These are phyloP conservation scores for Aspergillus kassunensis DNA, from an alignment of 495 filamentous ascomycete species.

Conservation along the genomic window DNA sequence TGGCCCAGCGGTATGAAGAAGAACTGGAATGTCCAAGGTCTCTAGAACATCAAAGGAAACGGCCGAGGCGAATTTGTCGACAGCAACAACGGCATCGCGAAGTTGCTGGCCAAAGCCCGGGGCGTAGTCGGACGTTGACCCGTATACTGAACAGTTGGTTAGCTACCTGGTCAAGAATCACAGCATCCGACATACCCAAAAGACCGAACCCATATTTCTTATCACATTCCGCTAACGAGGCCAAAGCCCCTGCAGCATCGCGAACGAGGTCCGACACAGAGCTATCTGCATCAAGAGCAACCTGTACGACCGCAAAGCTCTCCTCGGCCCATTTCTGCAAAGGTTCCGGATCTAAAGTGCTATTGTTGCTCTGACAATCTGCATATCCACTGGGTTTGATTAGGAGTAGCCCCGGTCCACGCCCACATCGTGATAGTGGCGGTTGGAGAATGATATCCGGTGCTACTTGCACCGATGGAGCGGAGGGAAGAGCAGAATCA, in stretches of 20 bases:
- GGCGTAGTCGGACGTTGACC: slow-evolving; percentile 22
- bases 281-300: slow-evolving; percentile 17
- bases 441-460: slow-evolving; percentile 34
- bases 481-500: slow-evolving; percentile 10
- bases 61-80: slow-evolving; percentile 7
- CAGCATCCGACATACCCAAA: slow-evolving; percentile 13
- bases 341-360: slow-evolving; percentile 29
- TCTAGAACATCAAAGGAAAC: slow-evolving; percentile 22
- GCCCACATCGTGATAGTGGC: slow-evolving; percentile 53
- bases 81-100: not conserved
- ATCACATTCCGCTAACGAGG: slow-evolving; percentile 17
- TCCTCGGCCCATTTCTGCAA: slow-evolving; percentile 41
- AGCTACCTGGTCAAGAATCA: not conserved
- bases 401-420: slow-evolving; percentile 53
- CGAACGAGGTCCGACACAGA: slow-evolving; percentile 10
- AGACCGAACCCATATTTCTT: slow-evolving; percentile 17
- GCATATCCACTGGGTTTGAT: slow-evolving; percentile 24
- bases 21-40: slow-evolving; percentile 4
- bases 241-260: slow-evolving; percentile 15
- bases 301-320: slow-evolving; percentile 31
- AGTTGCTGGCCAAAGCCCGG: slow-evolving; percentile 20
- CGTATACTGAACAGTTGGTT: slow-evolving; percentile 22
- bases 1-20: slow-evolving; percentile 12
- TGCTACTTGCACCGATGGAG: slow-evolving; percentile 7
- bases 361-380: slow-evolving; percentile 20